Evolutionary conservation across 2,329 filamentous ascomycete species (phyloP).

Genomic region (Stemphylium lycopersici): DNA sequence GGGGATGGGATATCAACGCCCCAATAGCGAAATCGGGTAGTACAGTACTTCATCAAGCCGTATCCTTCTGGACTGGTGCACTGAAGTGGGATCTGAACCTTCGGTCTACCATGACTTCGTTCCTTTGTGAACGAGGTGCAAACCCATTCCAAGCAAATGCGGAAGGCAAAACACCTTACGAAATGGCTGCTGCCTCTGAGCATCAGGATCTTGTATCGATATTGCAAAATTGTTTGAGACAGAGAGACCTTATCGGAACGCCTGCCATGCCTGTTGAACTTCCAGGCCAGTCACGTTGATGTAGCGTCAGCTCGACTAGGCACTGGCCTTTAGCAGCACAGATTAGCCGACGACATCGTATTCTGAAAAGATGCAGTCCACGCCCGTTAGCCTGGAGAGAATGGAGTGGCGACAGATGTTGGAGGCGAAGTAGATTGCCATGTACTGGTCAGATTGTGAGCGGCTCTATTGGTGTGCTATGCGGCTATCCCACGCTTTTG

Average conservation of each 20-base stretch:
- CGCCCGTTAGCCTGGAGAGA: background rate
- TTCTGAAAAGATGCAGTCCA: background rate
- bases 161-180: constrained; percentile 28
- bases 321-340: no score
- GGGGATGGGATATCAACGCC: constrained; percentile 26
- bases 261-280: constrained; percentile 21
- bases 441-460: background rate
- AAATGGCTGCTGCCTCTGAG: constrained; percentile 22
- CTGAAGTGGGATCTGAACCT: constrained; percentile 29
- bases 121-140: constrained; percentile 24
- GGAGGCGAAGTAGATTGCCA: background rate
- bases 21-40: constrained; percentile 16
- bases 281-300: background rate
- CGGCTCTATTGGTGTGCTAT: constrained; percentile 1
- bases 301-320: no score
- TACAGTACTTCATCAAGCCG: constrained; percentile 32
- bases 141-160: constrained; percentile 19
- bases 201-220: constrained; percentile 24
- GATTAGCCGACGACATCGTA: no score
- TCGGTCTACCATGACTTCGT: constrained; percentile 19
- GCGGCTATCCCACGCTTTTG: constrained; percentile 1
- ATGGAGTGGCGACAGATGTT: background rate
- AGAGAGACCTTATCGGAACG: constrained; percentile 15
- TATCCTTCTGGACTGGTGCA: constrained; percentile 30
- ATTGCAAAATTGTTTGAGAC: constrained; percentile 12